Evolutionary conservation across 257 asterid genomes (phyloP).

Genomic region (Apocynum venetum): DNA sequence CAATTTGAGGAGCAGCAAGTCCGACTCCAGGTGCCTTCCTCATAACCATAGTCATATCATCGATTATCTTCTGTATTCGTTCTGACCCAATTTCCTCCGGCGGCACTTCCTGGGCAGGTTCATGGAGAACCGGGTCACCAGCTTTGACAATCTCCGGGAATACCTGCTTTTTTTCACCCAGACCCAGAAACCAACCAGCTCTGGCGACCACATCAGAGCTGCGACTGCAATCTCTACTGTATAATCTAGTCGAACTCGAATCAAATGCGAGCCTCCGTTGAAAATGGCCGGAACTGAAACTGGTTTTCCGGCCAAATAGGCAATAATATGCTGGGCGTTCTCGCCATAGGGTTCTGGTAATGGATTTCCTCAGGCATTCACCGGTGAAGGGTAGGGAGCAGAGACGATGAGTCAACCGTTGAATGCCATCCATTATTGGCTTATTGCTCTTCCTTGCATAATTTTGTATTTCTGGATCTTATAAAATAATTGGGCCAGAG

Average conservation of each 20-base stretch:
- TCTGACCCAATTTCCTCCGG: constrained; percentile 74
- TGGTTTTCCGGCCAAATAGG: constrained; percentile 9
- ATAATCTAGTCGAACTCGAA: constrained; percentile 1
- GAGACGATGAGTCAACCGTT: constrained; percentile 41
- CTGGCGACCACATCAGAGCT: constrained; percentile 34
- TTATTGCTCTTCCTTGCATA: too few species aligned
- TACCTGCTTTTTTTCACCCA: constrained; percentile 45
- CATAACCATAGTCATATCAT: constrained; percentile 82
- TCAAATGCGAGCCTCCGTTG: constrained; percentile 22
- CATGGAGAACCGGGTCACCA: constrained; percentile 98
- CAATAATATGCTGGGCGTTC: constrained; percentile 23
- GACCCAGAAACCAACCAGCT: constrained; percentile 82
- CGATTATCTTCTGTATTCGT: constrained; percentile 73
- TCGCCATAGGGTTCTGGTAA: constrained; percentile 24
- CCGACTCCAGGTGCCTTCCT: constrained; percentile 93
- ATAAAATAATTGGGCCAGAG: neutral
- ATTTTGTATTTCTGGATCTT: neutral
- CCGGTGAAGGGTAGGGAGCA: constrained; percentile 29
- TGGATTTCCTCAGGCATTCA: constrained; percentile 26
- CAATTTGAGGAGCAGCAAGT: constrained; percentile 97
- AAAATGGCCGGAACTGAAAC: constrained; percentile 15
- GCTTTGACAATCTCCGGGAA: constrained; percentile 82
- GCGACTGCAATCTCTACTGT: constrained; percentile 26
- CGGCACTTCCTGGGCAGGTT: constrained; percentile 58
- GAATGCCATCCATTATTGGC: constrained; percentile 47